Evolutionary conservation across 202 grass and related monocot genomes (phyloP).

Genomic region (Panicum virgatum): DNA sequence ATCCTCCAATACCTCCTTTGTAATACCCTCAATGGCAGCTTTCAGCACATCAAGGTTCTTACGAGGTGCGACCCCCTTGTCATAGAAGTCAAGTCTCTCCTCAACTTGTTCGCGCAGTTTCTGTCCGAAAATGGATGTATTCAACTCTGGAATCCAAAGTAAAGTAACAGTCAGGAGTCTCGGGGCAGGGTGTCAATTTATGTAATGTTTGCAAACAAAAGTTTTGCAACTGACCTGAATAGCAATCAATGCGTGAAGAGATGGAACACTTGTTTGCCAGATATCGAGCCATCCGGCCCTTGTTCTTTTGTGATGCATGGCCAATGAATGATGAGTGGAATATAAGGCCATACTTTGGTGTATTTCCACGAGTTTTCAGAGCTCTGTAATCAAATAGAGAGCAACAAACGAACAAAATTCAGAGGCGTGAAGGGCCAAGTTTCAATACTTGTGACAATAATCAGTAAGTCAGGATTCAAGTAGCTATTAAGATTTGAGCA

Average conservation of each 20-base stretch:
- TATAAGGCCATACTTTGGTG: conserved; percentile 50
- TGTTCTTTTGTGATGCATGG: conserved; percentile 74
- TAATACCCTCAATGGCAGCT: conserved; percentile 58
- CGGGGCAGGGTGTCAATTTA: neutral
- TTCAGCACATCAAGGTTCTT: conserved; percentile 98
- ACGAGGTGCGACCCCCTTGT: conserved; percentile 80
- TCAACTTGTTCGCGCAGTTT: conserved; percentile 95
- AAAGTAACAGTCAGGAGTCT: neutral
- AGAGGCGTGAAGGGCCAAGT: neutral
- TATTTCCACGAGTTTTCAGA: conserved; percentile 24
- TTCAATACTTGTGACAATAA: neutral
- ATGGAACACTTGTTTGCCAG: conserved; percentile 97
- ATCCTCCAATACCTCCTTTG: conserved; percentile 25
- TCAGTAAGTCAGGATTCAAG: neutral
- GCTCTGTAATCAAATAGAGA: conserved; percentile 51
- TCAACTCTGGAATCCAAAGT: conserved; percentile 52
- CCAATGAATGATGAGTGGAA: conserved; percentile 98
- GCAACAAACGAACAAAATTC: neutral
- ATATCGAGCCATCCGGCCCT: conserved; percentile 90
- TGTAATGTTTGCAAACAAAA: neutral
- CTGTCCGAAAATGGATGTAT: conserved; percentile 70
- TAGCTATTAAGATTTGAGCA: too few species aligned
- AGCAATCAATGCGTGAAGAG: conserved; percentile 94
- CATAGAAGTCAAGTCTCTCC: conserved; percentile 90
- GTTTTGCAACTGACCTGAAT: conserved; percentile 60